Base-by-base conservation (phyloP, 2,329 filamentous ascomycete genomes). In the Colletotrichum sp. region DNA sequence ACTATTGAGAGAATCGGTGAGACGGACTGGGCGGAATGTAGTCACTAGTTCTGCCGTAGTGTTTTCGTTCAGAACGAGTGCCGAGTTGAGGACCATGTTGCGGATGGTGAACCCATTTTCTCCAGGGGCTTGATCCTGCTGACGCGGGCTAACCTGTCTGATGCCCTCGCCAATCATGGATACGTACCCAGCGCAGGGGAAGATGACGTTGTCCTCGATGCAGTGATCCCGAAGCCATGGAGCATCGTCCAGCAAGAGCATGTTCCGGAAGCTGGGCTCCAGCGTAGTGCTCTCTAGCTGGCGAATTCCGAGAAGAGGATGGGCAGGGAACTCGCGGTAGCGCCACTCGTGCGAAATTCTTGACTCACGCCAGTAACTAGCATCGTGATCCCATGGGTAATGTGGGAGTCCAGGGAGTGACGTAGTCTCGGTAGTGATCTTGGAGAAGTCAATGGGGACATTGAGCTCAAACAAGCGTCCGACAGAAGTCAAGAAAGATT, bases 391-490 rank as follows among this genome's bases (percentile, higher is more conserved):
- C 57, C 55, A 69, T 5, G 66, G 16, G 36, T 69, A 69, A 5
- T 24, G 36, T 3, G 66, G 66, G 5, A 69, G 16, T 24, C 75
- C 75, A 4, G 33, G n/a, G 15, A 68, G 27, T 5, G 74, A 54
- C 15, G 59, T 27, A 12, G 76, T n/a, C n/a, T 16, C n/a, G 43
- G 43, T 47, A 8, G 15, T 16, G n/a, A n/a, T 47, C 31, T 15
- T 47, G 3, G 16, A 8, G 31, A 67, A 66, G 36, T 75, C 65
- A 8, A 78, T 8, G 8, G 18, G 5, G 13, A 71, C 31, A 15
- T 51, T 38, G 8, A 63, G n/a, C 12, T 34, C 63, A 64, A 55
- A 62, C 12, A 77, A 69, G 27, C 62, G 54, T 7, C 76, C 76
- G 27, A 70, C n/a, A 11, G 69, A 27, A 5, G 47, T 15, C 2